A percentile compares a stretch with the other conserved stretches of the same genome.
These are phyloP conservation scores for Penicillium sp. DNA, from an alignment of 2,329 filamentous ascomycete species.

Conservation along the genomic window DNA sequence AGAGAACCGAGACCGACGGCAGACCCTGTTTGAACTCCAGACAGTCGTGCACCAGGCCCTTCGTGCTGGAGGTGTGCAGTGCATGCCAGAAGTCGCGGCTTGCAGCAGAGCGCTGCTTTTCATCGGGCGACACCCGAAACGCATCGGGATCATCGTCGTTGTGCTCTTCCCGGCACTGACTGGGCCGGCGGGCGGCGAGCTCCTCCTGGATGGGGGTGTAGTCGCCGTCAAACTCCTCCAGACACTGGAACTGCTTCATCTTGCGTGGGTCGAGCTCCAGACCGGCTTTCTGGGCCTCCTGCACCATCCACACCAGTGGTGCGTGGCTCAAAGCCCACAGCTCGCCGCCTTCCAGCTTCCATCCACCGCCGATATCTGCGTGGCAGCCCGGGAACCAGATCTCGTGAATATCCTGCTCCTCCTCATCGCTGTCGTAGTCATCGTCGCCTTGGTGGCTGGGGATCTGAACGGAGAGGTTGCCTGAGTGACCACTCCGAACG, in stretches of 20 bases:
- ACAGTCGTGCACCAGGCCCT: slow-evolving; percentile 66
- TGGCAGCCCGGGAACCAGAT: slow-evolving; percentile 74
- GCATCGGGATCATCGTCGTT: slow-evolving; percentile 15
- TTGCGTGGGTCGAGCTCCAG: slow-evolving; percentile 68
- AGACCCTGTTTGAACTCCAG: slow-evolving; percentile 63
- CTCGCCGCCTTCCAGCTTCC: slow-evolving; percentile 60
- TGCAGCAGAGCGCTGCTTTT: slow-evolving; percentile 27
- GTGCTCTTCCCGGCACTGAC: slow-evolving; percentile 10
- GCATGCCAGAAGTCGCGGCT: slow-evolving; percentile 54
- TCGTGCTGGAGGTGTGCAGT: slow-evolving; percentile 55
- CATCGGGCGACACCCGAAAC: slow-evolving; percentile 15
- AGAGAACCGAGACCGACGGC: slow-evolving; percentile 54
- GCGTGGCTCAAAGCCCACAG: slow-evolving; percentile 61
- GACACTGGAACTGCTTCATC: slow-evolving; percentile 64
- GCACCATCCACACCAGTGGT: slow-evolving; percentile 68
- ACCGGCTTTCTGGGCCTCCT: slow-evolving; percentile 62
- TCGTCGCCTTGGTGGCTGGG: slow-evolving; percentile 18
- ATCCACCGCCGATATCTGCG: slow-evolving; percentile 75
- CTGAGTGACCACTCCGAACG: slow-evolving; percentile 30
- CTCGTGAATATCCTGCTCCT: slow-evolving; percentile 69
- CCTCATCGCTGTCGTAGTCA: slow-evolving; percentile 30
- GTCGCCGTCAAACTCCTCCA: slow-evolving; percentile 43
- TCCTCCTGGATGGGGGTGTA: slow-evolving; percentile 35
- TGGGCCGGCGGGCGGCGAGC: slow-evolving; percentile 15
- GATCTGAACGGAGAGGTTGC: slow-evolving; percentile 28